These are phyloP conservation scores for Globisporangium viniferum DNA, from an alignment of 352 stramenopile species.

Conservation along the genomic window DNA sequence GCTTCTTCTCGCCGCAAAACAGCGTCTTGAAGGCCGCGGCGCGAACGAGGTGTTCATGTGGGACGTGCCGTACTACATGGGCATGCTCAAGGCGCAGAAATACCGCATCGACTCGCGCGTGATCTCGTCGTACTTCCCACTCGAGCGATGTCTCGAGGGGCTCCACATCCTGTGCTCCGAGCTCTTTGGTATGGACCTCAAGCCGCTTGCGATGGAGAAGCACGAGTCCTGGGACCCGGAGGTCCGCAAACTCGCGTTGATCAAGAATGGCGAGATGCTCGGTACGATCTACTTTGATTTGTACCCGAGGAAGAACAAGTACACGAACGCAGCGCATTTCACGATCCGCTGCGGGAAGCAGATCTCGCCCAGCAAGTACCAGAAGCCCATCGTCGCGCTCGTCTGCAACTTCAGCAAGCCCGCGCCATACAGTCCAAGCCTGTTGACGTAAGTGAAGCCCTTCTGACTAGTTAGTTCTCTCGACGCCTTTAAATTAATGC, in stretches of 20 bases:
- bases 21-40: constrained; percentile 43
- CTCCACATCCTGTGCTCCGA: constrained; percentile 84
- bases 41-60: constrained; percentile 83
- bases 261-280: constrained; percentile 50
- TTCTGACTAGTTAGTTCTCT: too few relatives aligned
- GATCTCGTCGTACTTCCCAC: constrained; percentile 87
- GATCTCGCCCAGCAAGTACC: constrained; percentile 60
- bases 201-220: constrained; percentile 65
- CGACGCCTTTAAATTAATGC: too few relatives aligned
- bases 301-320: constrained; percentile 87
- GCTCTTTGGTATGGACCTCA: constrained; percentile 91
- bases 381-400: constrained; percentile 94
- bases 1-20: constrained; percentile 61
- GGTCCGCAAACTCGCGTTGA: constrained; percentile 90
- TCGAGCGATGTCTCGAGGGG: constrained; percentile 90
- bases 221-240: constrained; percentile 89
- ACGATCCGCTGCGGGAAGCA: constrained; percentile 94
- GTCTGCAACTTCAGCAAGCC: constrained; percentile 89
- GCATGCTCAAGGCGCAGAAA: constrained; percentile 73
- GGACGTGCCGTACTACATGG: constrained; percentile 95
- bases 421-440: constrained; percentile 57
- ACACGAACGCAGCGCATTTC: constrained; percentile 92
- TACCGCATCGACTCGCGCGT: constrained; percentile 78
- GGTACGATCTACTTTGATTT: constrained; percentile 96
- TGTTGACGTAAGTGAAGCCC: constrained; percentile 48